phyloP scores from a whole-genome alignment of 2,329 filamentous ascomycete species.

The Neoascochyta sp. region DNA sequence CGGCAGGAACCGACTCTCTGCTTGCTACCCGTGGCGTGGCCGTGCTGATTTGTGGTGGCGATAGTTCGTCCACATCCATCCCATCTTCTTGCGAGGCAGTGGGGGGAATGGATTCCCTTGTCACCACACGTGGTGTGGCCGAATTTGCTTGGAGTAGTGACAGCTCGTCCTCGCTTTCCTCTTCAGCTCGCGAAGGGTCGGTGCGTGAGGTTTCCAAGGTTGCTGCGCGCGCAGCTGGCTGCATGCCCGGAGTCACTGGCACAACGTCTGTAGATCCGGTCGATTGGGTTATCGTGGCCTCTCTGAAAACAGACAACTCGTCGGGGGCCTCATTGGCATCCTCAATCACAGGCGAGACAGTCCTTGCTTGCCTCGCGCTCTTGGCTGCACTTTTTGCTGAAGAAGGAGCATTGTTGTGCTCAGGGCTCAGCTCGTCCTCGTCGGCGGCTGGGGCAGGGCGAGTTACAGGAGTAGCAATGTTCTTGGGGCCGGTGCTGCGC shows the following conservation, averaged over 20 bases:
- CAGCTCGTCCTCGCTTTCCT: constrained; percentile 29
- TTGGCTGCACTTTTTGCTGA: constrained; percentile 26
- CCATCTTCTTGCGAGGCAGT: constrained; percentile 7
- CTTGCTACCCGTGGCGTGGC: too few species aligned
- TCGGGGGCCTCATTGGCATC: constrained; percentile 25
- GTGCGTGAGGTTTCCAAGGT: constrained; percentile 13
- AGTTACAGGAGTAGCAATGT: constrained; percentile 14
- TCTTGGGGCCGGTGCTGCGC: constrained; percentile 18
- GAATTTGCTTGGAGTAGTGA: constrained; percentile 15
- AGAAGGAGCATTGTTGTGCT: constrained; percentile 15
- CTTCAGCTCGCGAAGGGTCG: constrained; percentile 10
- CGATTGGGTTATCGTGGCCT: constrained; percentile 14
- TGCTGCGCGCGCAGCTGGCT: constrained; percentile 12
- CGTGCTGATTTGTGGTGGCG: constrained; percentile 6
- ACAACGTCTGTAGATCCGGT: constrained; percentile 20
- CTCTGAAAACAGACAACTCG: constrained; percentile 26
- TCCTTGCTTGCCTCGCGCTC: constrained; percentile 21
- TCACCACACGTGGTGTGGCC: constrained; percentile 13
- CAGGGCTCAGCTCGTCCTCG: constrained; percentile 34
- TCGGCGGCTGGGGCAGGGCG: constrained; percentile 14
- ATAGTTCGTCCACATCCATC: constrained; percentile 21
- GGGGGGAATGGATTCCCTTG: constrained; percentile 3
- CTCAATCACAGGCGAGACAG: constrained; percentile 23
- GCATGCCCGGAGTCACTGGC: constrained; percentile 23
- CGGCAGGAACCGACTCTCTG: too few species aligned